Base-by-base conservation (phyloP, 805 yeast species). In the Candida pseudofarinosa region DNA sequence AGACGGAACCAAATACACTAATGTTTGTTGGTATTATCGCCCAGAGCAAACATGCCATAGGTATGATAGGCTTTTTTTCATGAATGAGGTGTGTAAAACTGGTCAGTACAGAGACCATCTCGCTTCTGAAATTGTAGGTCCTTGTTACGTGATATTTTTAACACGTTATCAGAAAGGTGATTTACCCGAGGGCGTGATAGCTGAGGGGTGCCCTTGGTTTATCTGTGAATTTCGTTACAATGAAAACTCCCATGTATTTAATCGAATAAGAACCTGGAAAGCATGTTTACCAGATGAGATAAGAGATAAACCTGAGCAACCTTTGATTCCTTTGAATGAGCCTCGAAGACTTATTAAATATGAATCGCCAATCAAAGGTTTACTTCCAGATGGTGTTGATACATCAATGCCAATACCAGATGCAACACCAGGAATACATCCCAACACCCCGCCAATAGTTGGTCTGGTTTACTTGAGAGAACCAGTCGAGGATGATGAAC, bases 31-130 rank as follows among this genome's bases (percentile, higher is more conserved):
- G 99, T 93, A 91, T 65, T 85, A 88, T 57, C 80, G 98, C 53
- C 97, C 99, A 1, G 98, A 93, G 62, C 97, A 95, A 73, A 93
- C 99, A 0, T 95, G 93, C 36, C 99, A 93, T 63, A 78, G 95
- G 53, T 84, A 76, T 35, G 98, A 93, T 65, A 74, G 96, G 56
- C 67, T 89, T 43, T 93, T 93, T 62, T 88, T 86, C 66, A 88
- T 84, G 52, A 89, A 93, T 60, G 99, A 93, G 67, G 98, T 93
- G 30, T 88, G 91, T 63, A 93, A 93, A 65, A 85, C 97, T 1
- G 97, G 97, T 38, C 97, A 91, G 69, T 93, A 91, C 66, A 79
- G 97, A 59, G 97, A 93, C 62, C 99, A 93, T 63, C 68, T 81
- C 39, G 88, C 86, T 4, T 87, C 81, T 46, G 98, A 93, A 59